Conservation (phyloP, 2,329 filamentous ascomycete species). For the Pseudogymnoascus sp. region DNA sequence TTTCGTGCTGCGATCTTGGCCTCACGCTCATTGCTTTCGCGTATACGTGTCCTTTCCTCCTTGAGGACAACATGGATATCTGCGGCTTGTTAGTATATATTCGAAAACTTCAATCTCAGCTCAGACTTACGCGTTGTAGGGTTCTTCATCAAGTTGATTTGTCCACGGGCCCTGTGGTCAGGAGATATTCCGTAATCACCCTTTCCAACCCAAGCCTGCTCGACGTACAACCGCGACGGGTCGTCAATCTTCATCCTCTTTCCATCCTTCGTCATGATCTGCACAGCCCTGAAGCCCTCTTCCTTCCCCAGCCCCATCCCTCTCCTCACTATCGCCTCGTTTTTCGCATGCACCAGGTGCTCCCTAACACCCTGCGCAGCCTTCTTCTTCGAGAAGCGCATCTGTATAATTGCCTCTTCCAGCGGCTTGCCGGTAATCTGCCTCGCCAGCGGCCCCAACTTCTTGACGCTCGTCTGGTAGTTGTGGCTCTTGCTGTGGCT, state of each 20-base stretch:
- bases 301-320: conserved; percentile 68
- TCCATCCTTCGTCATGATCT: conserved; percentile 68
- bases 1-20: conserved; percentile 67
- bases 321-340: conserved; percentile 68
- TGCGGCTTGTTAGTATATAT: conserved; percentile 30
- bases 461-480: conserved; percentile 84
- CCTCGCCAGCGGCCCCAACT: conserved; percentile 74
- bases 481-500: conserved; percentile 56
- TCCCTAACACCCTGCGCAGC: conserved; percentile 71
- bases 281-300: conserved; percentile 23
- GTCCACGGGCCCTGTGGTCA: conserved; percentile 70
- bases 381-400: conserved; percentile 94
- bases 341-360: conserved; percentile 73
- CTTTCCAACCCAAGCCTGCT: conserved; percentile 86
- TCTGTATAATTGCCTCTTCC: conserved; percentile 87
- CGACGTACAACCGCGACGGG: conserved; percentile 77
- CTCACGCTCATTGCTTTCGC: conserved; percentile 69
- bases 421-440: conserved; percentile 93
- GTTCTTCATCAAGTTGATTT: conserved; percentile 58
- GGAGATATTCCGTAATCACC: conserved; percentile 51
- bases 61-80: conserved; percentile 77
- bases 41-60: conserved; percentile 83
- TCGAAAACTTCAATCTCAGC: background rate
- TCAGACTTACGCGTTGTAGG: conserved; percentile 64
- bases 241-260: conserved; percentile 64